Percentiles rank a stretch among this genome's conserved stretches.
Conservation (phyloP, 768 basidiomycete genomes). For the Lentinula boryana region DNA sequence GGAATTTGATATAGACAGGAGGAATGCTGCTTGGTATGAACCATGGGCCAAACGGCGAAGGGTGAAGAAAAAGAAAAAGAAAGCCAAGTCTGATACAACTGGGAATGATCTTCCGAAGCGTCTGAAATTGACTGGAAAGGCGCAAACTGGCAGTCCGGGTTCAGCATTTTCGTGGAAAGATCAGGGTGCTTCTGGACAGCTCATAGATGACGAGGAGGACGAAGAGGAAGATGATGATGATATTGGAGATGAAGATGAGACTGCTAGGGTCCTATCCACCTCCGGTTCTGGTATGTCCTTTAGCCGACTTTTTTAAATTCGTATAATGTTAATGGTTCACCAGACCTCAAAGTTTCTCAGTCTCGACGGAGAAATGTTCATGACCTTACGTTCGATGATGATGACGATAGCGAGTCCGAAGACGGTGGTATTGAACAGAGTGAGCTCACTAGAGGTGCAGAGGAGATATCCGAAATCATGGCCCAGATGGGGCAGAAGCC, state of each 20-base stretch:
- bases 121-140: constrained; percentile 44
- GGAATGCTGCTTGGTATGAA: constrained; percentile 81
- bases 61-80: constrained; percentile 13
- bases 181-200: neutral
- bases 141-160: constrained; percentile 33
- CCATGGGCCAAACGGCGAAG: constrained; percentile 62
- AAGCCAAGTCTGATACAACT: constrained; percentile 16
- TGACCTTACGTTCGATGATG: constrained; percentile 16
- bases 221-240: constrained; percentile 21
- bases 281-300: constrained; percentile 28
- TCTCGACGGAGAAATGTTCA: constrained; percentile 32
- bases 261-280: constrained; percentile 30
- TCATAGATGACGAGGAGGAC: constrained; percentile 23
- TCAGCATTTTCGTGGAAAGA: constrained; percentile 18
- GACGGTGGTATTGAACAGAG: constrained; percentile 34
- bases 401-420: constrained; percentile 26
- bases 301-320: too few relatives aligned
- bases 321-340: constrained; percentile 50
- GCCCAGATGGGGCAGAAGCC: constrained; percentile 11
- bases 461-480: constrained; percentile 30
- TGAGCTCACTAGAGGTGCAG: constrained; percentile 6
- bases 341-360: constrained; percentile 48
- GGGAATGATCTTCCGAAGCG: constrained; percentile 33
- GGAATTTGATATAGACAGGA: constrained; percentile 88
- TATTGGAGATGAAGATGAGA: constrained; percentile 33